Evolutionary conservation across 139 green algal species (phyloP).

Genomic region (Ettlia oleoabundans): DNA sequence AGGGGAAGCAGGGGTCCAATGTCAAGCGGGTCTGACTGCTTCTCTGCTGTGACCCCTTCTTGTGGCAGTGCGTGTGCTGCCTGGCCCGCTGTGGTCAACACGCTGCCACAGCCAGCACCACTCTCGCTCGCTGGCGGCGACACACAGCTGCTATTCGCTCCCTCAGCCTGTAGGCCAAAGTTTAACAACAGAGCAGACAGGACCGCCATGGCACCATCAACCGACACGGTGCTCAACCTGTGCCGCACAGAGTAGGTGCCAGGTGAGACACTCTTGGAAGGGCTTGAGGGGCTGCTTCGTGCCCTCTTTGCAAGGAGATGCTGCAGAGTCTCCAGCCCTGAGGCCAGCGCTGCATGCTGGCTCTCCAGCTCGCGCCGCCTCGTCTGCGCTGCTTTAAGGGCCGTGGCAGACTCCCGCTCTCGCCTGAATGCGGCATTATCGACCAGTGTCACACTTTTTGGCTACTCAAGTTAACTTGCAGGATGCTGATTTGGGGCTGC

Average conservation of each 20-base stretch:
- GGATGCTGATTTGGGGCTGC: neutral
- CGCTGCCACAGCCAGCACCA: too few species aligned
- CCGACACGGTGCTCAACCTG: neutral
- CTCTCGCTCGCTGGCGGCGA: too few species aligned
- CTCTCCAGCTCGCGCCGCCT: neutral
- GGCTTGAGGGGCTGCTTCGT: neutral
- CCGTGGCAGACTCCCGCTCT: neutral
- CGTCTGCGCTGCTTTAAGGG: neutral
- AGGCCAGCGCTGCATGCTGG: neutral
- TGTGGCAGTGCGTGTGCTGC: neutral
- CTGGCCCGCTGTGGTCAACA: neutral
- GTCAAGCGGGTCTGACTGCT: neutral
- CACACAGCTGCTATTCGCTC: neutral
- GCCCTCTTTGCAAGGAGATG: neutral
- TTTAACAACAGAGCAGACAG: constrained; percentile 8
- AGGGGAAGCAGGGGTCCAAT: neutral
- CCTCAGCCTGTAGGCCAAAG: neutral
- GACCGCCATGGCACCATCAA: neutral
- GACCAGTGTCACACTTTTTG: too few species aligned
- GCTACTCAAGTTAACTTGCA: neutral
- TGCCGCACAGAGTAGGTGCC: neutral
- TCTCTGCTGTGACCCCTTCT: neutral
- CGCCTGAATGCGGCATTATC: neutral
- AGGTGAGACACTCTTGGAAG: neutral
- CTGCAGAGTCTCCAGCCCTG: constrained; percentile 12